A percentile compares a stretch with the other conserved stretches of the same genome.
Conservation (phyloP, 2,329 filamentous ascomycete species). For the Cytospora paraplurivora region DNA sequence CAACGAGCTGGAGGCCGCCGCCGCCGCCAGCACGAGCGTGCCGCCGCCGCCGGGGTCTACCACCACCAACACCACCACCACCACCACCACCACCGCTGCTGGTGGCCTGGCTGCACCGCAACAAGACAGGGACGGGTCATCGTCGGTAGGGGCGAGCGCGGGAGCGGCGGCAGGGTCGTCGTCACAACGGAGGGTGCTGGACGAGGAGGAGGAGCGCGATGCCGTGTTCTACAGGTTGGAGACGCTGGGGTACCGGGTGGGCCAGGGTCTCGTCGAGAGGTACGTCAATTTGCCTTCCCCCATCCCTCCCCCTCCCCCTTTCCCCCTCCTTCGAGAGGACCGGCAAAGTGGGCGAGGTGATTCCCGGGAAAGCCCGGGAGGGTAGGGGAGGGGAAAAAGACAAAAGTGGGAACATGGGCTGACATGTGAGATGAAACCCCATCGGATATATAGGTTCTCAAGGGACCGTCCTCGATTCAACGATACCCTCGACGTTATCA, state of each 20-base stretch:
- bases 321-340: neutral
- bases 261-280: conserved; percentile 89
- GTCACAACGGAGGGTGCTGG: conserved; percentile 44
- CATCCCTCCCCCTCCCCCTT: neutral
- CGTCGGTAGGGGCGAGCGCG: conserved; percentile 29
- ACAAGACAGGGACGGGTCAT: conserved; percentile 26
- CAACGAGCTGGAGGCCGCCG: conserved; percentile 63
- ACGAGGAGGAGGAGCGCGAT: conserved; percentile 82
- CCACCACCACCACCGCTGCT: neutral
- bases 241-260: conserved; percentile 84
- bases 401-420: conserved; percentile 23
- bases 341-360: neutral
- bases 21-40: conserved; percentile 31
- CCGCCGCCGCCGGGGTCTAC: conserved; percentile 12
- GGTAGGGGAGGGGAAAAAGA: too few species aligned
- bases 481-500: conserved; percentile 93
- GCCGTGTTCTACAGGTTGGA: conserved; percentile 85
- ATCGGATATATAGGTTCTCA: conserved; percentile 62
- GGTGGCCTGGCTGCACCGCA: neutral
- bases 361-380: conserved; percentile 16
- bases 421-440: conserved; percentile 14
- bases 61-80: conserved; percentile 26
- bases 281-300: conserved; percentile 43
- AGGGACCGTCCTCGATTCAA: conserved; percentile 83
- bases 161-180: conserved; percentile 30